Base-by-base conservation (phyloP, 176 grass and related monocot species). In the Oryza meyeriana region DNA sequence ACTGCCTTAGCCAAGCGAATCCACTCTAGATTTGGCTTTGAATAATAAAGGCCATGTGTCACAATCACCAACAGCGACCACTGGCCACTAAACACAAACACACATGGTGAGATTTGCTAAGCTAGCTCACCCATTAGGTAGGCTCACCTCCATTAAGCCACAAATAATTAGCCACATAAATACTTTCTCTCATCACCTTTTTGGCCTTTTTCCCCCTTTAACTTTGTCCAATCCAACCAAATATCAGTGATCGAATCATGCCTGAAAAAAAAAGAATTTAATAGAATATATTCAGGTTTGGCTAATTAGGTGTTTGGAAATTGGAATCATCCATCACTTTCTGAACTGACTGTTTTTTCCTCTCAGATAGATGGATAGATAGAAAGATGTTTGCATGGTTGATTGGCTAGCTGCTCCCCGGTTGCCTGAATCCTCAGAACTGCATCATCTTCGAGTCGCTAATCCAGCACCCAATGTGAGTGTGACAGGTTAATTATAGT, bases 11-110 rank as follows among this genome's bases (percentile, higher is more conserved):
- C 87, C 72, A 3, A 59, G 27, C 78, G 78, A 55, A 85, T 89
- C 88, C 63, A 13, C 69, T 64, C 72, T 66, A 82, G 88, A 89
- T 89, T 85, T 82, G 78, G 78, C 67, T 73, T 88, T 83, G 80
- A 88, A 83, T 79, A 78, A 72, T 81, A 88, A 58, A 73, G 80
- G 25, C 74, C 57, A 45, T 32, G 34, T 34, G 64, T 88, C 80
- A 58, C 86, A 79, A 71, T 59, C 22, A 59, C n/a, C 0, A 25
- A 34, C 86, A 79, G 86, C 22, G 86, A 88, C 82, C 48, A 77
- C 62, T 3, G 27, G 22, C 40, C 77, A 79, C 64, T 79, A 38
- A 61, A 17, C 2, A 47, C 28, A 45, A 10, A 68, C 32, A 16
- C 16, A 39, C 29, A 73, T 22, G 42, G 42, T 33, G 42, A 50